phyloP scores from a whole-genome alignment of 257 asterid genomes.

The Fraxinus excelsior region DNA sequence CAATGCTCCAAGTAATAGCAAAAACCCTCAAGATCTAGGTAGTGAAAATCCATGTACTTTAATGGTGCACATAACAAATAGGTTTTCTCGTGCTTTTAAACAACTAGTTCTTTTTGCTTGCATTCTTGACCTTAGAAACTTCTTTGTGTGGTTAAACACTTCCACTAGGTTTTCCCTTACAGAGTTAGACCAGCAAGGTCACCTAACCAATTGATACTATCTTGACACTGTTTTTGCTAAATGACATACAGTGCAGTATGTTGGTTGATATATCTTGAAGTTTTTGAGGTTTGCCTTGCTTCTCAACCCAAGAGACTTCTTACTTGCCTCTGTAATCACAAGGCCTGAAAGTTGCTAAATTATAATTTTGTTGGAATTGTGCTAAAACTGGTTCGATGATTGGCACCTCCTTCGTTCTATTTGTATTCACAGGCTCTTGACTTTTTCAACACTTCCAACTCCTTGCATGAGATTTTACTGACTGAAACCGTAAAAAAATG shows the following conservation, averaged over 20 bases:
- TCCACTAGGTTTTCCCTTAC: slow-evolving; percentile 6
- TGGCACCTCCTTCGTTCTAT: background rate
- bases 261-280: background rate
- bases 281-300: background rate
- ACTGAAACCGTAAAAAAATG: background rate
- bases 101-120: background rate
- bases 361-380: slow-evolving; percentile 4
- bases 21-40: slow-evolving; percentile 72
- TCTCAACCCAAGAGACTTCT: slow-evolving; percentile 8
- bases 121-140: background rate
- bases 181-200: background rate
- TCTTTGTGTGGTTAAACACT: background rate
- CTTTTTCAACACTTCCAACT: background rate
- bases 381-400: background rate
- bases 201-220: background rate
- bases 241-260: background rate
- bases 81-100: background rate
- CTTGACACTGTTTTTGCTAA: background rate
- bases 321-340: background rate
- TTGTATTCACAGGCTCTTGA: background rate
- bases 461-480: background rate
- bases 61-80: slow-evolving; percentile 1
- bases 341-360: slow-evolving; percentile 14
- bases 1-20: slow-evolving; percentile 55
- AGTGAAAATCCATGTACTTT: slow-evolving; percentile 18